These are phyloP conservation scores for Trichopus zeylanicus DNA, from an alignment of 116 monocot genomes.

Conservation along the genomic window DNA sequence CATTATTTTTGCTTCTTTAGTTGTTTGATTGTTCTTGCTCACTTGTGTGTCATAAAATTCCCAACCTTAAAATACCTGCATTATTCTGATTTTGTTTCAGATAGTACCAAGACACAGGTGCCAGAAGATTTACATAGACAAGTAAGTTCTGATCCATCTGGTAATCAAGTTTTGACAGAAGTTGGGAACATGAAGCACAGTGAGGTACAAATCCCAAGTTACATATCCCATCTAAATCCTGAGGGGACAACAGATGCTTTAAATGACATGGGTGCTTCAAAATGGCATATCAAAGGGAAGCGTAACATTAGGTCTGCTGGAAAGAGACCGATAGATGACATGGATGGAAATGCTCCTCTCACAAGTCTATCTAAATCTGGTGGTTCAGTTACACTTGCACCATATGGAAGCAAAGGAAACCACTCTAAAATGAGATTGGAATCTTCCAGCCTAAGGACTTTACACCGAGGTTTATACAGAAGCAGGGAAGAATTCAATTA, in stretches of 20 bases:
- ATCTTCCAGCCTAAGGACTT: conserved; percentile 9
- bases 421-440: conserved; percentile 17
- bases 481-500: conserved; percentile 23
- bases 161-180: conserved; percentile 18
- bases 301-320: conserved; percentile 56
- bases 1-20: background rate
- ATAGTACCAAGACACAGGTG: conserved; percentile 10
- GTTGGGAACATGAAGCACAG: conserved; percentile 17
- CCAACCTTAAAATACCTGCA: background rate
- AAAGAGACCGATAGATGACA: conserved; percentile 30
- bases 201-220: conserved; percentile 21
- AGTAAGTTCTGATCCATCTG: background rate
- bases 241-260: conserved; percentile 24
- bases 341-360: conserved; percentile 10
- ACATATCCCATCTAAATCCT: conserved; percentile 13
- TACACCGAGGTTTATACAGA: conserved; percentile 13
- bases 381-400: conserved; percentile 14
- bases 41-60: background rate
- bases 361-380: conserved; percentile 16
- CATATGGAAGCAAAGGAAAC: conserved; percentile 16
- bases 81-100: conserved; percentile 9
- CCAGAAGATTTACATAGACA: conserved; percentile 8
- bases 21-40: background rate
- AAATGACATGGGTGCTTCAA: conserved; percentile 52
- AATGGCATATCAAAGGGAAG: conserved; percentile 89